Percentiles rank a stretch among this genome's conserved stretches.
These are phyloP conservation scores for Fusarium bulbicola DNA, from an alignment of 2,329 filamentous ascomycete genomes.

Conservation along the genomic window DNA sequence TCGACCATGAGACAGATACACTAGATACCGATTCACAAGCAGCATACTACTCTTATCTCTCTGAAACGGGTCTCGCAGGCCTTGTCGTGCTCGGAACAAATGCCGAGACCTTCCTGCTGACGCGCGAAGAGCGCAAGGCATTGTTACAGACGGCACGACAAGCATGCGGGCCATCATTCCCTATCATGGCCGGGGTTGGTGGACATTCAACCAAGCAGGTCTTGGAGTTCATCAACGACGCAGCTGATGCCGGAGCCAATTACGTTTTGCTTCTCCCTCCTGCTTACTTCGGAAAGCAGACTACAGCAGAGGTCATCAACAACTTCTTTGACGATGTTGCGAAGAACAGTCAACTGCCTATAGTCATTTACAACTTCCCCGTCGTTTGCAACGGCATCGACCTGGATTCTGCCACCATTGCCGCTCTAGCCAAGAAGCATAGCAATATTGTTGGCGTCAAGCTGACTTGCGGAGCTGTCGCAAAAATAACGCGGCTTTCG, in stretches of 20 bases:
- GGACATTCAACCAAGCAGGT: slow-evolving; percentile 72
- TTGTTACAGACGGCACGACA: slow-evolving; percentile 72
- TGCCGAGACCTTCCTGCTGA: slow-evolving; percentile 64
- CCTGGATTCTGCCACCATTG: slow-evolving; percentile 70
- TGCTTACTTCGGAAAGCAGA: slow-evolving; percentile 72
- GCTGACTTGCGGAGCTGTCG: slow-evolving; percentile 76
- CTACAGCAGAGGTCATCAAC: slow-evolving; percentile 65
- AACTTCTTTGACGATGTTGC: slow-evolving; percentile 69
- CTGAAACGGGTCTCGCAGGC: slow-evolving; percentile 58
- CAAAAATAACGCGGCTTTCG: slow-evolving; percentile 71
- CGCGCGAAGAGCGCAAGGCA: slow-evolving; percentile 64
- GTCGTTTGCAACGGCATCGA: slow-evolving; percentile 74
- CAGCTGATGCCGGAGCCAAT: slow-evolving; percentile 67
- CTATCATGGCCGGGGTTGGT: slow-evolving; percentile 77
- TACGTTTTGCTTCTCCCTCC: slow-evolving; percentile 70
- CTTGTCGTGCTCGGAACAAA: slow-evolving; percentile 65
- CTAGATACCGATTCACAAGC: slow-evolving; percentile 58
- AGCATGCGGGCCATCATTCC: slow-evolving; percentile 84
- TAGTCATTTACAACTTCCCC: slow-evolving; percentile 76
- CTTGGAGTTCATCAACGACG: slow-evolving; percentile 68
- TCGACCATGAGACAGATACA: slow-evolving; percentile 58
- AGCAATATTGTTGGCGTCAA: slow-evolving; percentile 75
- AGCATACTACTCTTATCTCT: slow-evolving; percentile 62
- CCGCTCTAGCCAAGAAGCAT: slow-evolving; percentile 32
- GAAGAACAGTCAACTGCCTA: slow-evolving; percentile 58